Evolutionary conservation across 1,284 basidiomycete genomes (phyloP).

Genomic region (Cutaneotrichosporon sp.): DNA sequence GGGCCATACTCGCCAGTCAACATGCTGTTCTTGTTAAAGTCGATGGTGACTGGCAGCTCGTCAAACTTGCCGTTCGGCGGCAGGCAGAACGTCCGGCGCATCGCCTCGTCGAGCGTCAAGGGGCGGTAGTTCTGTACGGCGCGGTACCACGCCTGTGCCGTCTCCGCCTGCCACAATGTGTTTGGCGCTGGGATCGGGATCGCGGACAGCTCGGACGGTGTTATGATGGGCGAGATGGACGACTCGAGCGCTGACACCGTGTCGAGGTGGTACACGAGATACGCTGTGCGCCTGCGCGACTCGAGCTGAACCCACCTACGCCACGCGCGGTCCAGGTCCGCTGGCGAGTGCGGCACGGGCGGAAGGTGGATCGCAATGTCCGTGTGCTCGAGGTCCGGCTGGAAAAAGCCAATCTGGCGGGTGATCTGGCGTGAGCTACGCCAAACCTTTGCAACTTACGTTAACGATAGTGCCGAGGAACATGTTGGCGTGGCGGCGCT

Average conservation of each 20-base stretch:
- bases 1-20: conserved; percentile 44
- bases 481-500: conserved; percentile 45
- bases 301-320: conserved; percentile 49
- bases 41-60: conserved; percentile 29
- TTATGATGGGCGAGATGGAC: conserved; percentile 42
- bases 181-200: conserved; percentile 49
- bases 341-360: conserved; percentile 28
- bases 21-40: conserved; percentile 36
- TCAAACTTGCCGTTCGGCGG: conserved; percentile 40
- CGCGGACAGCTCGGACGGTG: conserved; percentile 39
- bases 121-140: conserved; percentile 35
- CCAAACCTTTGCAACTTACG: conserved; percentile 19
- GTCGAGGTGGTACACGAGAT: conserved; percentile 50
- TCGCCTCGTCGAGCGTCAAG: conserved; percentile 43
- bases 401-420: conserved; percentile 48
- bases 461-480: conserved; percentile 47
- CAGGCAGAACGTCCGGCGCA: conserved; percentile 44
- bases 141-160: conserved; percentile 43
- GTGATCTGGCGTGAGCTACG: conserved; percentile 34
- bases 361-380: conserved; percentile 26
- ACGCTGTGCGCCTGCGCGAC: conserved; percentile 46
- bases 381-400: conserved; percentile 39
- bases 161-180: conserved; percentile 47
- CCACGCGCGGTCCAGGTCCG: conserved; percentile 46
- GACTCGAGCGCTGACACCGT: conserved; percentile 49